Base-by-base conservation (phyloP, 2,329 filamentous ascomycete genomes). In the Aspergillus amoenus region DNA sequence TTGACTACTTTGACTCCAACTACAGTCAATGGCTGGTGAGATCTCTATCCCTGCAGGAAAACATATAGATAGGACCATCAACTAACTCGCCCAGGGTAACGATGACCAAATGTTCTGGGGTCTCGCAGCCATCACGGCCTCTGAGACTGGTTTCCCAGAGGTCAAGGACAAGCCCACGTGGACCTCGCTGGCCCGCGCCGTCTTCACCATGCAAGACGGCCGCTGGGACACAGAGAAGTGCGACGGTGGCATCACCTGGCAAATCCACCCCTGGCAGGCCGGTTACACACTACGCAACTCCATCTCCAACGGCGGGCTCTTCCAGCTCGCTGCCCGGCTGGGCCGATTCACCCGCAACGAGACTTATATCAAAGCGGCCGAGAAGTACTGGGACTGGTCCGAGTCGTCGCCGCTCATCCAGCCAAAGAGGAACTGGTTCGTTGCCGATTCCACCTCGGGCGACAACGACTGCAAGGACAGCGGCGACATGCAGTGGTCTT, bases 211-310 rank as follows among this genome's bases (percentile, higher is more conserved):
- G 58, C 90, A 90, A 68, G 83, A 83, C 5, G 74, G 73, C 21
- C 83, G 89, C 30, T 93, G 89, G 87, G 86, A 93, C 64, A 76
- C 75, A 9, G 65, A 74, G 0, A 78, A 77, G 1, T 94, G 90
- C 73, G 78, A 76, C 55, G 90, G 91, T 53, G 91, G 91, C n/a
- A 75, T 95, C 61, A 84, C 87, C 61, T 94, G 91, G 91, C 90
- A 94, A 75, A 88, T 93, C 59, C 91, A 88, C 75, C 79, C 83
- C 21, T 88, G 86, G 76, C 91, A 91, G 75, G 83, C 81, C 58
- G 89, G 89, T 5, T 84, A 77, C 65, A 73, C 76, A 58, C 82
- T 82, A 67, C 82, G 83, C 61, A 84, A 83, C 64, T 76, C 77
- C 42, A 79, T 83, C 61, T 80, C 78, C 13, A 83, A 83, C 61